These are phyloP conservation scores for Aureobasidium subglaciale DNA, from an alignment of 2,329 filamentous ascomycete genomes.

Conservation along the genomic window DNA sequence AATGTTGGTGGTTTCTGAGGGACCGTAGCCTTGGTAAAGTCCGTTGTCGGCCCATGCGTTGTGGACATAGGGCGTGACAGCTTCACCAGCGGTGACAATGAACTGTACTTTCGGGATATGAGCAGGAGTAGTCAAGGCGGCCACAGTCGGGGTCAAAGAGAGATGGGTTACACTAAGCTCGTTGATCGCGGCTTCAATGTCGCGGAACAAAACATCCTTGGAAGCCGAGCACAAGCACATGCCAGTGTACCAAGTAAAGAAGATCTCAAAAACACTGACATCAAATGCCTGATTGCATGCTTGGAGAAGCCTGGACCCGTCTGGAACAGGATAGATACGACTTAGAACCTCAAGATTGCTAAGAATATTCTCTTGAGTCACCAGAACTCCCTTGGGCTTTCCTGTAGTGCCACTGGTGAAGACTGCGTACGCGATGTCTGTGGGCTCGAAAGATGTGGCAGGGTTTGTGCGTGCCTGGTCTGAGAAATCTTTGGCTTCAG, in stretches of 20 bases:
- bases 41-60: conserved; percentile 59
- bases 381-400: conserved; percentile 68
- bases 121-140: conserved; percentile 60
- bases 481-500: conserved; percentile 27
- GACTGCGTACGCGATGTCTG: conserved; percentile 64
- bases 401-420: conserved; percentile 83
- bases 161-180: conserved; percentile 65
- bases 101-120: conserved; percentile 67
- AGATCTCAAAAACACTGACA: conserved; percentile 83
- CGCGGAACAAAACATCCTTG: conserved; percentile 66
- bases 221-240: conserved; percentile 70
- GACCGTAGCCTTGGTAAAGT: conserved; percentile 76
- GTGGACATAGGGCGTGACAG: conserved; percentile 65
- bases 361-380: conserved; percentile 68
- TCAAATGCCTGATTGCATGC: conserved; percentile 81
- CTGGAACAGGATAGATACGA: conserved; percentile 55
- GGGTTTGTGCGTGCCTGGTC: conserved; percentile 34
- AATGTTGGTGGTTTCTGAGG: conserved; percentile 82
- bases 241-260: conserved; percentile 72
- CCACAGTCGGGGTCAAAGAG: conserved; percentile 79
- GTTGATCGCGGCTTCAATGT: conserved; percentile 63
- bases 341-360: conserved; percentile 66
- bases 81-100: conserved; percentile 74
- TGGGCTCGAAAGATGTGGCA: conserved; percentile 33
- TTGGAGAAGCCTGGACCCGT: conserved; percentile 61